Evolutionary conservation across 768 basidiomycete species (phyloP).

Genomic region (Mycena amicta): DNA sequence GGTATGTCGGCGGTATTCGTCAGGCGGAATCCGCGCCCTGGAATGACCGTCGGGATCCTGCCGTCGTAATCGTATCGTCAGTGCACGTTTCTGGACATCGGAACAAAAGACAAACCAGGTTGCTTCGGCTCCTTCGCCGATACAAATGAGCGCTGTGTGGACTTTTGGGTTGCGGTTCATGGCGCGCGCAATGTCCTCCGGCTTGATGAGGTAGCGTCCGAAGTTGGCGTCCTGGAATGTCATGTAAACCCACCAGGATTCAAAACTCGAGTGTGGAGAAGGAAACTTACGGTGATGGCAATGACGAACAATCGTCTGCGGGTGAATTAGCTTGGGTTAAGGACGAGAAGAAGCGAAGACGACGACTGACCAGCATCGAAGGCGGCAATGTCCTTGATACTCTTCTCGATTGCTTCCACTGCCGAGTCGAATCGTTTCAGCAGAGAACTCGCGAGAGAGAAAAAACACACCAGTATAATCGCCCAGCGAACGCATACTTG

Average conservation of each 20-base stretch:
- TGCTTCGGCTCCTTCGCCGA: slow-evolving; percentile 69
- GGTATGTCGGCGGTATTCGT: slow-evolving; percentile 66
- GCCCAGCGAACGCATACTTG: slow-evolving; percentile 71
- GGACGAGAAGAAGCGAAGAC: background rate
- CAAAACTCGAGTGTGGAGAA: background rate
- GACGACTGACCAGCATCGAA: slow-evolving; percentile 55
- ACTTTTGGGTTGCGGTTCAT: slow-evolving; percentile 68
- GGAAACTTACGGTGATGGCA: slow-evolving; percentile 52
- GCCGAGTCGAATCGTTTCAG: slow-evolving; percentile 10
- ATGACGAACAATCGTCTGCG: slow-evolving; percentile 72
- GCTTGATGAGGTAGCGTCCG: slow-evolving; percentile 60
- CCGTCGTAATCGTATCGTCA: background rate
- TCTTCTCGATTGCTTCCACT: slow-evolving; percentile 69
- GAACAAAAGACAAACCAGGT: slow-evolving; percentile 43
- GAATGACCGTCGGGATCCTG: slow-evolving; percentile 66
- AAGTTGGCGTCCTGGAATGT: slow-evolving; percentile 63
- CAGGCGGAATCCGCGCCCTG: slow-evolving; percentile 61
- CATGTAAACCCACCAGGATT: background rate
- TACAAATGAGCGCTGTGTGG: slow-evolving; percentile 67
- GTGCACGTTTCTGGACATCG: background rate
- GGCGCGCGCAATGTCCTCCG: slow-evolving; percentile 56
- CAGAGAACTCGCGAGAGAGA: background rate
- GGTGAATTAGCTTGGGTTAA: background rate
- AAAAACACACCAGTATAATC: slow-evolving; percentile 57
- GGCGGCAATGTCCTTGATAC: slow-evolving; percentile 60